Evolutionary conservation across 2,329 filamentous ascomycete species (phyloP), one percentile per base, ranked within the genome.

Genomic region (Beauveria brongniartii): DNA sequence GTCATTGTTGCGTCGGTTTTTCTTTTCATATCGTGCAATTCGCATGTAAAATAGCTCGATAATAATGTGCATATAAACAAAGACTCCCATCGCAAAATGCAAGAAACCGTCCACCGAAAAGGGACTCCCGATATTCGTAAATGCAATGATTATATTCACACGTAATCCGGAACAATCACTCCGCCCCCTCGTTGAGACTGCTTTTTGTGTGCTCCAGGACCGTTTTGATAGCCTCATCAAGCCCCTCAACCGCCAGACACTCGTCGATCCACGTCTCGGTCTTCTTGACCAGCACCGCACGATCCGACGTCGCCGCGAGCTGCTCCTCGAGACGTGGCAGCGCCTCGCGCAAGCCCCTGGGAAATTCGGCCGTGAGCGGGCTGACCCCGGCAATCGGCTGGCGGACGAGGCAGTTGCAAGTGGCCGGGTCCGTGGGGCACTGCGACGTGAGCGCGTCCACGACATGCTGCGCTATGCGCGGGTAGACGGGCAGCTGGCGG

Each of bases 381-480:
- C 82, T 80, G 18, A 92, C 73, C 22, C 86, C 87, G 55, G 90
- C 77, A 2, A 95, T 77, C 5, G 90, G 85, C 67, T 88, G 81
- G 68, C 83, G 86, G 66, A 93, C 84, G 68, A 86, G 82, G 74
- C 90, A 93, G 69, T 83, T 86, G 72, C 83, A 82, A 0, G 88
- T 87, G 59, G 83, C 80, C 6, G 87, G 78, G 64, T 85, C 80
- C 50, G 80, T 77, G 2, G 89, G 83, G 64, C 82, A 84, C 40
- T 78, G 72, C 64, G 83, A 75, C 47, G 79, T 76, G 76, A 96
- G 82, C 46, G 77, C 77, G 52, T 83, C 80, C 47, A 94, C 74
- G 53, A 96, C 87, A 72, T 95, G 90, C 64, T 88, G 81, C 44
- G 92, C 75, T 46, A 97, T 84, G 68, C 77, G 86, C 12, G 76